Base-by-base conservation (phyloP, 2,329 filamentous ascomycete genomes). In the Xylariaceae sp. region DNA sequence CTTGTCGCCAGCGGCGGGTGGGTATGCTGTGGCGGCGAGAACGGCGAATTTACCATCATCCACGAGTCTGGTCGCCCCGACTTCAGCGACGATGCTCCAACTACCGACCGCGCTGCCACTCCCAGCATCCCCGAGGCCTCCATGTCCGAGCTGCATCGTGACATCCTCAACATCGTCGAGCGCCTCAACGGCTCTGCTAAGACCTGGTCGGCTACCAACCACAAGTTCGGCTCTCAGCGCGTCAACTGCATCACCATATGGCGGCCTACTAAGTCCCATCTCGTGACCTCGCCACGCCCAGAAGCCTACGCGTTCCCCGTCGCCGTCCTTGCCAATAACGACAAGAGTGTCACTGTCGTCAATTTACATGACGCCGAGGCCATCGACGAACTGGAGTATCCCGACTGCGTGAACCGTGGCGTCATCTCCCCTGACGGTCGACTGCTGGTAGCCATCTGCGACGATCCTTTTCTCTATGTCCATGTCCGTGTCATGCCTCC, bases 391-490 rank as follows among this genome's bases (percentile, higher is more conserved):
- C 73, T 96, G 46, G 77, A 81, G 4, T 86, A 95, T 56, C 86
- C 88, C 5, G 87, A 92, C 64, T 87, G 85, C 56, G 92, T 97
- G 73, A 99, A 99, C 62, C 90, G 95, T 63, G 89, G 91, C 32
- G 82, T 91, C n/a, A 85, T 99, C 45, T 96, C 92, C 6, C 94
- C 92, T 0, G 87, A 96, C 65, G 92, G 91, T 1, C 80, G 78
- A 17, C 71, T 92, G 11, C 75, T 97, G 17, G 79, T 91, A 6
- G 89, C 90, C 2, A 88, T 97, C 39, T 88, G 92, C 38, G 94
- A 99, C 64, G 87, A 91, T 60, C 86, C 90, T 1, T 88, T 83
- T 56, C 82, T 92, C 17, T 96, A 94, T 68, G 84, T 97, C 56
- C 94, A 95, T 66, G 74, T 81, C 56, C 76, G 85, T 55, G 48